Base-by-base conservation (phyloP, 768 basidiomycete genomes). In the Tricholoma sp. region DNA sequence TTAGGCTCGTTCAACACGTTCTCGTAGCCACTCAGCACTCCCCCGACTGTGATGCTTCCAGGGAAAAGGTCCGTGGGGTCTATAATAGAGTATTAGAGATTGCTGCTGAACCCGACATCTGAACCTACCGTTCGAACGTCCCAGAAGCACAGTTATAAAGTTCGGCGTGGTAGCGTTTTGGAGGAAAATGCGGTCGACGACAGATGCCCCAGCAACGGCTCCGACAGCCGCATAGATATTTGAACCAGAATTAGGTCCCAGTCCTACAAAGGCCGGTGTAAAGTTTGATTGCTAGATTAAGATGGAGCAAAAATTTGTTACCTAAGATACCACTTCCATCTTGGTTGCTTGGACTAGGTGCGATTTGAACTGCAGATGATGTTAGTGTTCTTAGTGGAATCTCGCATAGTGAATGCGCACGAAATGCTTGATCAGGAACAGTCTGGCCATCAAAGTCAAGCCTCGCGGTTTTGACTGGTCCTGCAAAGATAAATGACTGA, bases 31-130 rank as follows among this genome's bases (percentile, higher is more conserved):
- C 75, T 57, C 6, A 88, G 64, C 13, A 82, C 67, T 57, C 86
- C 84, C 15, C 84, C 83, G 13, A 90, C 70, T 2, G 86, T 82
- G 49, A 91, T 71, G 54, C 82, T 77, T 4, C 89, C 89, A 0
- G 78, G 79, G 49, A 78, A 80, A 9, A 66, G 70, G 39, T 80
- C 74, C 0, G 70, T 68, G 10, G 81, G 79, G 62, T 84, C 86
- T 73, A 57, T 10, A 32, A 39, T 44, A 28, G 42, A 17, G 48
- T 36, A 17, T 32, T 29, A 31, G 37, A 42, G 20, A 5, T 28
- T 15, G 54, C 11, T 6, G 10, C 15, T 41, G 8, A 37, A 32
- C 5, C 18, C 17, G 11, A 18, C 2, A 42, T 9, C 10, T 13
- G 36, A 28, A 33, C 56, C 3, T 50, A 72, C 76, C 74, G 57